These are phyloP conservation scores for Xylaria sp. DNA, from an alignment of 2,329 filamentous ascomycete genomes.

Conservation along the genomic window DNA sequence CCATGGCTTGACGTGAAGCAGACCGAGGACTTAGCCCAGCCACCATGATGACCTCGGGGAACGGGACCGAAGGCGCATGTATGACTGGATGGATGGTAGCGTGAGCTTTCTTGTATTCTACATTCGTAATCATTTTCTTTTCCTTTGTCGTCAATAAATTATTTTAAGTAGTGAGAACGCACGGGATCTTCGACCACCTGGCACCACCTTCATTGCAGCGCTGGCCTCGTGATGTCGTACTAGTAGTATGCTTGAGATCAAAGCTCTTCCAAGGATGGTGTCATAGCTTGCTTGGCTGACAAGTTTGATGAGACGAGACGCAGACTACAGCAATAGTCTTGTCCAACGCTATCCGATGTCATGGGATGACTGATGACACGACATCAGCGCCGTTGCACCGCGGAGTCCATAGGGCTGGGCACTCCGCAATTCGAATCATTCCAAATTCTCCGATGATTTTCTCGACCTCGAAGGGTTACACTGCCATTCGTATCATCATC, in stretches of 20 bases:
- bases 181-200: constrained; percentile 17
- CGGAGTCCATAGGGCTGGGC: constrained; percentile 29
- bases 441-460: constrained; percentile 20
- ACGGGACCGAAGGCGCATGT: constrained; percentile 21
- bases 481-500: neutral
- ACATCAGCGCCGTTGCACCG: constrained; percentile 15
- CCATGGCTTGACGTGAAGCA: constrained; percentile 20
- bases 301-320: constrained; percentile 3
- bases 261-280: neutral
- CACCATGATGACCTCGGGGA: constrained; percentile 2
- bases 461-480: neutral
- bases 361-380: constrained; percentile 22
- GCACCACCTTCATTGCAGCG: constrained; percentile 18
- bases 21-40: constrained; percentile 8
- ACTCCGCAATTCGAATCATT: constrained; percentile 9
- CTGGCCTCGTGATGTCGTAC: constrained; percentile 4
- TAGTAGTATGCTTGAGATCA: neutral
- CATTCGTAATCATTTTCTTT: constrained; percentile 17
- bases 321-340: neutral
- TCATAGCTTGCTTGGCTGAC: constrained; percentile 20
- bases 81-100: neutral
- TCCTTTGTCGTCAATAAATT: constrained; percentile 19
- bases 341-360: neutral
- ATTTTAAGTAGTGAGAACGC: constrained; percentile 15
- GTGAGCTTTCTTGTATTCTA: neutral